phyloP scores from a whole-genome alignment of 306 rosid species.

The Sophora flavescens region DNA sequence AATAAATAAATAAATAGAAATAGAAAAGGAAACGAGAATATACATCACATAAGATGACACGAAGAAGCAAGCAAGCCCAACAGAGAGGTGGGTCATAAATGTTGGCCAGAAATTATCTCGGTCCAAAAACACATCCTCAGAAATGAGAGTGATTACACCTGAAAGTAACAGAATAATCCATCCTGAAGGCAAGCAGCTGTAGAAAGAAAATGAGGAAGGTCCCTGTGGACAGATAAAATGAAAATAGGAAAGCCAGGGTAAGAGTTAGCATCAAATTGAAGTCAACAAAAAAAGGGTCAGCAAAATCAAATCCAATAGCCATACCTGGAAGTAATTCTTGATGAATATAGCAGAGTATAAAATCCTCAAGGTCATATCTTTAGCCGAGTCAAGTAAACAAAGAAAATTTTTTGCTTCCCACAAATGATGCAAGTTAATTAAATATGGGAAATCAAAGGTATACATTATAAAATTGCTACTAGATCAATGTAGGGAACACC shows the following conservation, averaged over 20 bases:
- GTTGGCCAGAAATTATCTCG: slow-evolving; percentile 75
- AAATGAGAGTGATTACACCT: slow-evolving; percentile 67
- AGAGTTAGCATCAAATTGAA: slow-evolving; percentile 29
- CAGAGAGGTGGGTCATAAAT: slow-evolving; percentile 67
- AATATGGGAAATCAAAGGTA: slow-evolving; percentile 35
- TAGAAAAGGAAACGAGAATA: slow-evolving; percentile 34
- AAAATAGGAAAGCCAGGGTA: slow-evolving; percentile 30
- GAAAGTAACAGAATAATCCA: slow-evolving; percentile 74
- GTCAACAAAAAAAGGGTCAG: slow-evolving; percentile 1
- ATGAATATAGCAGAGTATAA: slow-evolving; percentile 76
- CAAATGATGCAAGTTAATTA: slow-evolving; percentile 33
- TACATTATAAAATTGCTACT: slow-evolving; percentile 3
- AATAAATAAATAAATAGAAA: neutral
- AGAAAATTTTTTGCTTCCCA: slow-evolving; percentile 21
- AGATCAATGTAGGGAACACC: neutral
- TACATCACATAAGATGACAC: slow-evolving; percentile 76
- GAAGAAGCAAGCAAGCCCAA: slow-evolving; percentile 84
- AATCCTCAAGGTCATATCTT: slow-evolving; percentile 93
- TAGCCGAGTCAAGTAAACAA: slow-evolving; percentile 65
- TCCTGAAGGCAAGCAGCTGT: slow-evolving; percentile 86
- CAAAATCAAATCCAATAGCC: slow-evolving; percentile 42
- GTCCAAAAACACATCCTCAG: slow-evolving; percentile 83
- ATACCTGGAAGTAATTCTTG: slow-evolving; percentile 82
- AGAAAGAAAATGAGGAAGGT: slow-evolving; percentile 74
- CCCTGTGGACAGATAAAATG: slow-evolving; percentile 57